Conservation (phyloP, 2,329 filamentous ascomycete genomes). For the Xylariaceae sp. region DNA sequence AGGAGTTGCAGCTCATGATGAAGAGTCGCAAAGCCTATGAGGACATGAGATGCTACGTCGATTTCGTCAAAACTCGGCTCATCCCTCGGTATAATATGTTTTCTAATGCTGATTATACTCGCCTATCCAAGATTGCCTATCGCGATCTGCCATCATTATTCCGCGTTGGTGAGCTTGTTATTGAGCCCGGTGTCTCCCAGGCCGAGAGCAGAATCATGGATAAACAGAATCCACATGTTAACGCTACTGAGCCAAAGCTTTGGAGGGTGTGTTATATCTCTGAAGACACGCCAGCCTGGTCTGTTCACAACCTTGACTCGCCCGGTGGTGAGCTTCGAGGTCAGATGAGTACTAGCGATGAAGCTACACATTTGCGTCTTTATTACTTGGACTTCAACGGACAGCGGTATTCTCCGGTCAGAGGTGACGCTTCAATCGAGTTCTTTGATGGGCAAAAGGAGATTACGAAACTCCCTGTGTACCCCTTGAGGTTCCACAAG, state of each 20-base stretch:
- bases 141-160: conserved; percentile 27
- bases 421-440: conserved; percentile 23
- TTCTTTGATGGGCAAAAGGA: conserved; percentile 27
- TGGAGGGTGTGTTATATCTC: conserved; percentile 29
- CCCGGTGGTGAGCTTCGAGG: conserved; percentile 22
- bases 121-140: conserved; percentile 21
- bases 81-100: conserved; percentile 27
- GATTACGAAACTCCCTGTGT: conserved; percentile 27
- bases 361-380: conserved; percentile 26
- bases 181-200: conserved; percentile 21
- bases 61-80: conserved; percentile 25
- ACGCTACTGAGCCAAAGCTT: conserved; percentile 23
- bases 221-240: conserved; percentile 20
- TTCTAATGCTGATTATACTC: conserved; percentile 9
- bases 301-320: conserved; percentile 20
- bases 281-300: conserved; percentile 26
- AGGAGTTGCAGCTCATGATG: conserved; percentile 25
- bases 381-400: conserved; percentile 30
- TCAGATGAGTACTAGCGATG: conserved; percentile 8
- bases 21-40: conserved; percentile 26
- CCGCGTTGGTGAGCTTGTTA: conserved; percentile 23
- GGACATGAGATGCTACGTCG: conserved; percentile 28
- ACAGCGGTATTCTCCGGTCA: conserved; percentile 23
- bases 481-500: conserved; percentile 26
- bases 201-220: conserved; percentile 19